phyloP scores from a whole-genome alignment of 257 asterid genomes.

The Capsicum chinense region DNA sequence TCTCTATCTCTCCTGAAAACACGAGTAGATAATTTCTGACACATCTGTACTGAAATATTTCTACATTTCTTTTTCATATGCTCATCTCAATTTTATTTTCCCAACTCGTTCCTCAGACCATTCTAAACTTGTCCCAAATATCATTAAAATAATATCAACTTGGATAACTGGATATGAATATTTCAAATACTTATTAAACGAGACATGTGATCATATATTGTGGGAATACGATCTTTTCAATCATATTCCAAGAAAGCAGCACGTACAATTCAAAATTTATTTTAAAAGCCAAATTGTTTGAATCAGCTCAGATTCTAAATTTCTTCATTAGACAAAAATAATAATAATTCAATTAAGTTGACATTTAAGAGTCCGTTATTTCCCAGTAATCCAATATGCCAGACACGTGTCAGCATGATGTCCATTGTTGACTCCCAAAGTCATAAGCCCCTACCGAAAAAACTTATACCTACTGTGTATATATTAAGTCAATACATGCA shows the following conservation, averaged over 20 bases:
- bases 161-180: neutral
- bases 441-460: too few relatives aligned
- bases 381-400: neutral
- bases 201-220: neutral
- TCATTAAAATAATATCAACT: too few relatives aligned
- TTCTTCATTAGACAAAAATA: neutral
- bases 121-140: too few relatives aligned
- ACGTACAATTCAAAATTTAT: neutral
- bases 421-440: neutral
- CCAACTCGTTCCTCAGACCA: too few relatives aligned
- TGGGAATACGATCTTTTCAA: neutral
- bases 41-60: too few relatives aligned
- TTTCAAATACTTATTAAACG: conserved; percentile 9
- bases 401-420: neutral
- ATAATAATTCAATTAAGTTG: neutral
- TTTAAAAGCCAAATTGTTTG: neutral
- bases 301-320: neutral
- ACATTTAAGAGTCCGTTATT: neutral
- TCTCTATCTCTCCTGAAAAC: too few relatives aligned
- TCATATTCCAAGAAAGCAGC: conserved; percentile 24
- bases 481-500: too few relatives aligned
- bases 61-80: too few relatives aligned
- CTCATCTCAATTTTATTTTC: too few relatives aligned
- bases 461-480: too few relatives aligned
- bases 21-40: too few relatives aligned